A percentile compares a stretch with the other conserved stretches of the same genome.
Conservation (phyloP, 352 stramenopile species). For the Phytophthora crassamura region DNA sequence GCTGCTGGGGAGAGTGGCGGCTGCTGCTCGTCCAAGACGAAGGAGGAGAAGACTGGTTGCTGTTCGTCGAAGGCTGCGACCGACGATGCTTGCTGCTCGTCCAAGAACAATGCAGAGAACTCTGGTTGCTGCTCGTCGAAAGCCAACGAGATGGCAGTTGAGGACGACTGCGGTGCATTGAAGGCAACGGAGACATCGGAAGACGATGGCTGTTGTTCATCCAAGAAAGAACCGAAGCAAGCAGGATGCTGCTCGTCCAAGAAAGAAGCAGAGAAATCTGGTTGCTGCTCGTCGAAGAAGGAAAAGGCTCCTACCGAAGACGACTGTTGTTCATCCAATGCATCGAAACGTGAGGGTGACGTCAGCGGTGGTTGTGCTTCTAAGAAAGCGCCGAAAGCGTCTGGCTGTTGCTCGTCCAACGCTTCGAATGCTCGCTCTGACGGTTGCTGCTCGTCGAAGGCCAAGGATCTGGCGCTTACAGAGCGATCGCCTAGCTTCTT, state of each 20-base stretch:
- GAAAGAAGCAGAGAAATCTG: background rate
- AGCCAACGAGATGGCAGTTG: no score
- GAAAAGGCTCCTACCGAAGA: background rate
- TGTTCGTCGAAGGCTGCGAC: conserved; percentile 1
- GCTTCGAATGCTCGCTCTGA: background rate
- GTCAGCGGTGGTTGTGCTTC: conserved; percentile 9
- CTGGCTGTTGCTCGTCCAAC: conserved; percentile 15
- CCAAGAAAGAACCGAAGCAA: background rate
- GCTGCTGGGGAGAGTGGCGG: background rate
- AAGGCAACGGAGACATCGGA: no score
- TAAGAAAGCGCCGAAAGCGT: conserved; percentile 11
- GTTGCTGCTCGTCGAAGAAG: conserved; percentile 13
- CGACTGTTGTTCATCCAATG: conserved; percentile 8
- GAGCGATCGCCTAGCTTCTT: conserved; percentile 45
- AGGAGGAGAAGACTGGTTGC: background rate
- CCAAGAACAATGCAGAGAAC: background rate
- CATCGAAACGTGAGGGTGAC: background rate
- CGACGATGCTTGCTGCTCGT: conserved; percentile 3
- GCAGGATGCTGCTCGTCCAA: conserved; percentile 13
- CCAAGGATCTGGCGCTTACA: background rate
- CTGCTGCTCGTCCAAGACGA: conserved; percentile 28
- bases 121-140: conserved; percentile 1
- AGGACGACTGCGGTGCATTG: no score
- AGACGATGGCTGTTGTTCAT: no score
- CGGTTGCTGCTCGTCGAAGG: conserved; percentile 31